Percentiles rank a stretch among this genome's conserved stretches.
phyloP scores from a whole-genome alignment of 2,329 filamentous ascomycete genomes.

The Aspergillus terreus region DNA sequence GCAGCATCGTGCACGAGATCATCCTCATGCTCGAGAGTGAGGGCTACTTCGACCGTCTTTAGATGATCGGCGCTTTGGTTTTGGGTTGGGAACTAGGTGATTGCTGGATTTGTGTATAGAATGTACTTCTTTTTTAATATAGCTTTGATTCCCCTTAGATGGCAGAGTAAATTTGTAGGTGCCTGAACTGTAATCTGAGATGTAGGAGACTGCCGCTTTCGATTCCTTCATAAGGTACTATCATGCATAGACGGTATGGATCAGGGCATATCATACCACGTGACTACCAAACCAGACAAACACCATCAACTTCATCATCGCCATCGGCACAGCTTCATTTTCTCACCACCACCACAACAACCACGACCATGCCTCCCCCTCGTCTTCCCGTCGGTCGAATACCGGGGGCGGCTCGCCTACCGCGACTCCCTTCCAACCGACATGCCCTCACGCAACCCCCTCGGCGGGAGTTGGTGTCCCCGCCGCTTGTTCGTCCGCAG shows the following conservation, averaged over 20 bases:
- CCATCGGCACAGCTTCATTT: background rate
- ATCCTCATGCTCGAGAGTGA: constrained; percentile 85
- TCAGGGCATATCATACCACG: background rate
- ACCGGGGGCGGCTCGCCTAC: constrained; percentile 34
- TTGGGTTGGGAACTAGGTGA: constrained; percentile 12
- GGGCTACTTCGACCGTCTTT: constrained; percentile 71
- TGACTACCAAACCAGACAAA: background rate
- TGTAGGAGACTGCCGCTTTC: no score
- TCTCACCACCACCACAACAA: constrained; percentile 7
- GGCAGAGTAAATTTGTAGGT: no score
- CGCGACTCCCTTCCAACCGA: constrained; percentile 30
- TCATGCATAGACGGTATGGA: no score
- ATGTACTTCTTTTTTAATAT: constrained; percentile 16
- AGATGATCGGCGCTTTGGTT: constrained; percentile 16
- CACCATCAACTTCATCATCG: background rate
- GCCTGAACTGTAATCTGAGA: no score
- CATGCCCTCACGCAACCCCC: constrained; percentile 24
- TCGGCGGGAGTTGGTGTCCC: constrained; percentile 51
- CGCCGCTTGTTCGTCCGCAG: constrained; percentile 55
- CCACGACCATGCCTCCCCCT: constrained; percentile 28
- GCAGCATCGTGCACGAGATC: constrained; percentile 95
- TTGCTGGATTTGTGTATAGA: constrained; percentile 16
- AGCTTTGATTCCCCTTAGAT: constrained; percentile 17
- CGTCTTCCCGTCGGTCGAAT: constrained; percentile 37
- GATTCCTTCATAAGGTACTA: no score